These are phyloP conservation scores for Neospermospora avenae DNA, from an alignment of 2,329 filamentous ascomycete species.

Conservation along the genomic window DNA sequence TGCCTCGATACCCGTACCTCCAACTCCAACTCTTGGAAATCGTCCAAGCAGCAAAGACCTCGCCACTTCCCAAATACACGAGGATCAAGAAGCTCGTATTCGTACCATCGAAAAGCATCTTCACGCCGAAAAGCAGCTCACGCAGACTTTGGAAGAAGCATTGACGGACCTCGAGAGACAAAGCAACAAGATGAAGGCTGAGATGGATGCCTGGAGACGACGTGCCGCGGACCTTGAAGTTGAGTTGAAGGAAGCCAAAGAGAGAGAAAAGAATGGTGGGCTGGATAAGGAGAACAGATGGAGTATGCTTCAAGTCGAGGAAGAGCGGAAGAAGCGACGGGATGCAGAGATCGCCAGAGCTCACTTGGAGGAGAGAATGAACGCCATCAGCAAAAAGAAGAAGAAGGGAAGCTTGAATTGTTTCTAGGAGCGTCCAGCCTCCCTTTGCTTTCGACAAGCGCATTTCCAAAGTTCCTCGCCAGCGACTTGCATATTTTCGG, in stretches of 20 bases:
- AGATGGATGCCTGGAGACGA: conserved; percentile 88
- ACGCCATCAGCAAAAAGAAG: conserved; percentile 76
- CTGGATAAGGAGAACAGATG: conserved; percentile 47
- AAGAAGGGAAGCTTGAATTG: conserved; percentile 94
- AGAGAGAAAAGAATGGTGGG: conserved; percentile 39
- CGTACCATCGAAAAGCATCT: conserved; percentile 96
- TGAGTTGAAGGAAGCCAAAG: conserved; percentile 50
- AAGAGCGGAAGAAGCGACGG: conserved; percentile 88
- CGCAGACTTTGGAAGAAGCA: conserved; percentile 90
- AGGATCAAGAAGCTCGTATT: conserved; percentile 94
- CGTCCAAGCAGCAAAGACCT: conserved; percentile 81
- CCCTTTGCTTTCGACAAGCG: conserved; percentile 6
- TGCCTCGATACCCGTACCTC: conserved; percentile 41
- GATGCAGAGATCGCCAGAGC: conserved; percentile 86
- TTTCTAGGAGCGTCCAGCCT: conserved; percentile 49
- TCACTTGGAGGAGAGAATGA: conserved; percentile 93
- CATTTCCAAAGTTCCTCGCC: conserved; percentile 9
- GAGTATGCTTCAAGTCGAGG: conserved; percentile 87
- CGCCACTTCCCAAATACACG: conserved; percentile 72
- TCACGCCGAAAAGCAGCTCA: conserved; percentile 93
- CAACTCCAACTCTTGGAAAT: conserved; percentile 54
- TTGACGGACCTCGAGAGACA: conserved; percentile 90
- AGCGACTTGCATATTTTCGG: conserved; percentile 8
- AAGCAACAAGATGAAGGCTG: conserved; percentile 85
- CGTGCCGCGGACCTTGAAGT: conserved; percentile 60